Percentiles rank a stretch among this genome's conserved stretches.
These are phyloP conservation scores for Aurantiochytrium sp. DNA, from an alignment of 108 stramenopile genomes.

Conservation along the genomic window DNA sequence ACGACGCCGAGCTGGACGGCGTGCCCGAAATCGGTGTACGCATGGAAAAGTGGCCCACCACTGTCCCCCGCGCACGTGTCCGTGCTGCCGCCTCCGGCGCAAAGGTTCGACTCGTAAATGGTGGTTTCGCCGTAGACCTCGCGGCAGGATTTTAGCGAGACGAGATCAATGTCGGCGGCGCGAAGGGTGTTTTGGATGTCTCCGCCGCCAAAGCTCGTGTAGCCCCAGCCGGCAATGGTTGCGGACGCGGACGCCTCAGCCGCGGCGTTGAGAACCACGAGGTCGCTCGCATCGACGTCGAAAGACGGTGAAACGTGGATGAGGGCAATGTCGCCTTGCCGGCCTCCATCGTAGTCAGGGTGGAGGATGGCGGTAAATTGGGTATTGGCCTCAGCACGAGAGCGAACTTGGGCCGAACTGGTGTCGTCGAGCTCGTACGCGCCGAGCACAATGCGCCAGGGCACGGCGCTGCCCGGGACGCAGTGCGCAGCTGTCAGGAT, in stretches of 20 bases:
- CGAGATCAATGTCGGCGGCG: not conserved
- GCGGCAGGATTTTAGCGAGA: not conserved
- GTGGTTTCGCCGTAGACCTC: not conserved
- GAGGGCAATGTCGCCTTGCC: not conserved
- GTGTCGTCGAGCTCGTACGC: not conserved
- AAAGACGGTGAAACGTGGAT: not conserved
- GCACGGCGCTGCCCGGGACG: not conserved
- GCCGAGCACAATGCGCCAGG: not conserved
- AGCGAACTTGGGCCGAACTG: not conserved
- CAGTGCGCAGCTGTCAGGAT: constrained; percentile 5
- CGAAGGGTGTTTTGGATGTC: not conserved
- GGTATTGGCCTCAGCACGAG: not conserved
- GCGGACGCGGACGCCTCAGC: not conserved
- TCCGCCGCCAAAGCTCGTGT: not conserved
- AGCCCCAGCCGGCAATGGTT: not conserved
- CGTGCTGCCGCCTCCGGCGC: not conserved
- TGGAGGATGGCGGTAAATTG: not conserved
- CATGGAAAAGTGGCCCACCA: not conserved
- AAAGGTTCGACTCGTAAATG: not conserved
- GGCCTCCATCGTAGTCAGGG: not conserved
- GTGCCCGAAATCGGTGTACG: not conserved
- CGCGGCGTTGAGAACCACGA: not conserved
- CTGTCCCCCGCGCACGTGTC: not conserved
- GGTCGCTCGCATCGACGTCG: not conserved
- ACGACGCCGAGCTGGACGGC: not conserved